Base-by-base conservation (phyloP, 2,329 filamentous ascomycete genomes). In the Colletotrichum horii region DNA sequence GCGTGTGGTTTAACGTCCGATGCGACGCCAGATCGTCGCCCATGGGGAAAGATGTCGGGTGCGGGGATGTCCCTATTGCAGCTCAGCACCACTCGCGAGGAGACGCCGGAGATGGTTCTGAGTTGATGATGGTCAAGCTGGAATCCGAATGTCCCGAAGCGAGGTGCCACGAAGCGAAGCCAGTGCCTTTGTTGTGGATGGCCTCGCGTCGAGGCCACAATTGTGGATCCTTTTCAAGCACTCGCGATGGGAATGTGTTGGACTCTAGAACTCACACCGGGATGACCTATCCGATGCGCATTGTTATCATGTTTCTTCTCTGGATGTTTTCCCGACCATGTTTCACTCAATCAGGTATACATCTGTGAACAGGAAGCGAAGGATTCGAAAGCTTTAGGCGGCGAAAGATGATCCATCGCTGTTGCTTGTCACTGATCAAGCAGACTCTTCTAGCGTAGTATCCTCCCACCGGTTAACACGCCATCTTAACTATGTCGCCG, bases 351-450 rank as follows among this genome's bases (percentile, higher is more conserved):
- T n/a, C 38, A 43, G 38, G 19, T n/a, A 43, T 9, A 0, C 1
- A n/a, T 6, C 19, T 12, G 3, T 5, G 19, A n/a, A n/a, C 15
- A 56, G 48, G 15, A 66, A 71, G 19, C 48, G 71, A 14, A 77
- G 22, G 7, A 38, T 62, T 24, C 55, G 56, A 43, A 90, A 91
- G 76, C 85, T 91, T 74, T 80, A 87, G 76, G 88, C 88, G 43
- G 90, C 90, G 12, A 84, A 88, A 64, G 81, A 83, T 67, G 88
- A 89, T 75, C 84, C 0, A 87, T 60, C 93, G 93, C 78, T 91
- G 89, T 67, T 93, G 11, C 79, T 86, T 11, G 80, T 88, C 83
- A 78, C 89, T 81, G 82, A 92, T 85, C 94, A 19, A 32, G 66
- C 65, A 12, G 30, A 64, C 6, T 22, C 22, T 56, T 16, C 15